Evolutionary conservation across 2,329 filamentous ascomycete genomes (phyloP).

Genomic region (Boeremia lycopersici): DNA sequence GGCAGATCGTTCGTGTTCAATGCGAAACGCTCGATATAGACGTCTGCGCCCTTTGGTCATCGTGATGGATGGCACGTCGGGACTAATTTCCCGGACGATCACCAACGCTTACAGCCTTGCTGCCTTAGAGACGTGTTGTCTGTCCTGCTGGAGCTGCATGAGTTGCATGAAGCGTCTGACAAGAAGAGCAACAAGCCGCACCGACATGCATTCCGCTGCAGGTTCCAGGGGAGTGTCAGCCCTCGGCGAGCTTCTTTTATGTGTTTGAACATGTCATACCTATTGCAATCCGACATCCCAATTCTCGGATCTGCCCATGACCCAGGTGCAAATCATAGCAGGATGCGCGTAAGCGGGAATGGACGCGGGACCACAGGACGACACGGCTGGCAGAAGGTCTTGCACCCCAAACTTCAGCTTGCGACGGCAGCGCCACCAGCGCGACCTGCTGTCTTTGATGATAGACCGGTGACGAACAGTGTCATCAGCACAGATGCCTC

Average conservation of each 20-base stretch:
- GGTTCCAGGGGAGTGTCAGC: slow-evolving; percentile 20
- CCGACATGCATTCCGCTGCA: slow-evolving; percentile 7
- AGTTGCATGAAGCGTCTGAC: slow-evolving; percentile 5
- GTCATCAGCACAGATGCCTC: slow-evolving; percentile 9
- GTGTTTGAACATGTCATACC: slow-evolving; percentile 38
- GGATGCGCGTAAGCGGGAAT: slow-evolving; percentile 25
- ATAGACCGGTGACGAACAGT: slow-evolving; percentile 10
- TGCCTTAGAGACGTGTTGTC: slow-evolving; percentile 1
- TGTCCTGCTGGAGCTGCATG: no score
- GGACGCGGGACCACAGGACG: slow-evolving; percentile 8
- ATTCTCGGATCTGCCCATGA: slow-evolving; percentile 35
- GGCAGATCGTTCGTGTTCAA: slow-evolving; percentile 11
- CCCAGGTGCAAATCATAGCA: slow-evolving; percentile 41
- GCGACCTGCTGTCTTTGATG: slow-evolving; percentile 17
- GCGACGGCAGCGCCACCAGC: slow-evolving; percentile 26
- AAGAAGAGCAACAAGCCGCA: slow-evolving; percentile 8
- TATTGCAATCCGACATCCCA: slow-evolving; percentile 35
- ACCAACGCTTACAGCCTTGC: slow-evolving; percentile 17
- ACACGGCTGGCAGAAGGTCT: slow-evolving; percentile 20
- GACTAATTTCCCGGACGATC: slow-evolving; percentile 21
- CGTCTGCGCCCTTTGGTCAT: neutral
- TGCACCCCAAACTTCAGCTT: slow-evolving; percentile 25
- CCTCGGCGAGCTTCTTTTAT: slow-evolving; percentile 28
- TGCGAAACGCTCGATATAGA: slow-evolving; percentile 1
- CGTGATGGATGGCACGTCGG: slow-evolving; percentile 14